Conservation (phyloP, 805 yeast genomes). For the Hermanozyma aechmeae region DNA sequence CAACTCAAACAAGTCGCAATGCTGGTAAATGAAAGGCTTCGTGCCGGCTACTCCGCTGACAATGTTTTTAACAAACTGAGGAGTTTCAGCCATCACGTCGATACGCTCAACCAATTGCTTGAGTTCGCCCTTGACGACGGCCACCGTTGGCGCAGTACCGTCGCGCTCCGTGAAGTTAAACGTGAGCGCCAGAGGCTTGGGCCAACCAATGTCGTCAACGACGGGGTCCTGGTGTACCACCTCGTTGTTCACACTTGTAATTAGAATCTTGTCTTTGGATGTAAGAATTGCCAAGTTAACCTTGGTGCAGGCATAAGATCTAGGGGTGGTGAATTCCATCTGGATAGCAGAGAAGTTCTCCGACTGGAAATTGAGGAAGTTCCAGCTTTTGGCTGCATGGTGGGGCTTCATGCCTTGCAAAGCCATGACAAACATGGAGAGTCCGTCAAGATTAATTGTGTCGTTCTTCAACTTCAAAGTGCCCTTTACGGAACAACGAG, state of each 20-base stretch:
- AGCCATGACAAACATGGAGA: constrained; percentile 88
- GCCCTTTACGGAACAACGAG: constrained; percentile 71
- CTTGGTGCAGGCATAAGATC: constrained; percentile 72
- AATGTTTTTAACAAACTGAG: constrained; percentile 84
- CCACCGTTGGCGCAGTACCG: constrained; percentile 36
- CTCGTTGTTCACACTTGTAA: constrained; percentile 57
- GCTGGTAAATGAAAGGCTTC: constrained; percentile 94
- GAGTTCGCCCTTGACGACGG: constrained; percentile 52
- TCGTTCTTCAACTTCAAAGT: constrained; percentile 37
- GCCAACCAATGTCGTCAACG: constrained; percentile 86
- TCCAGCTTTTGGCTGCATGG: constrained; percentile 97
- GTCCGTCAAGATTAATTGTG: constrained; percentile 33
- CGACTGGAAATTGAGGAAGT: constrained; percentile 83
- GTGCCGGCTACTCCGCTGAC: constrained; percentile 95
- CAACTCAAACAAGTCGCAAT: constrained; percentile 54
- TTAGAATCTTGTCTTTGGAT: constrained; percentile 50
- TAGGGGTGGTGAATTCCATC: constrained; percentile 96
- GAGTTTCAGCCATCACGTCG: constrained; percentile 96
- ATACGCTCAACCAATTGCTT: constrained; percentile 70
- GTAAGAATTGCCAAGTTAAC: constrained; percentile 75
- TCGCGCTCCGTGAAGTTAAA: constrained; percentile 40
- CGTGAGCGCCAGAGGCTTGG: constrained; percentile 61
- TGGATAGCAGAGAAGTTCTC: constrained; percentile 62
- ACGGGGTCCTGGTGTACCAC: constrained; percentile 42
- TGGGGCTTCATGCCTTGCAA: constrained; percentile 99